phyloP scores from a whole-genome alignment of 441 rosid species.

The Erodium moschatum region DNA sequence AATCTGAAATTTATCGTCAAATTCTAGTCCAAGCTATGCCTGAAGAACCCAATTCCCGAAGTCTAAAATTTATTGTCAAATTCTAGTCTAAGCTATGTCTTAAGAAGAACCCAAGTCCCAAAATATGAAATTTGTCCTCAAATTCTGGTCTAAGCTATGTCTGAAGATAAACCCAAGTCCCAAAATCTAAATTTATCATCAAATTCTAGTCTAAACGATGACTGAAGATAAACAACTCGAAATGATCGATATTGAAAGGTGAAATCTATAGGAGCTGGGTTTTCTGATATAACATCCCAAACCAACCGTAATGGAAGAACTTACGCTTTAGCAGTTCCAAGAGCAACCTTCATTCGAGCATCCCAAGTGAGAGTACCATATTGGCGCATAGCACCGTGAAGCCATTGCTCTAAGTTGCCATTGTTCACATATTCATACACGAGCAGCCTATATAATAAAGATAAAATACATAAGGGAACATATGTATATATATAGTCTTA shows the following conservation, averaged over 20 bases:
- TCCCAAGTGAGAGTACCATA: constrained; percentile 93
- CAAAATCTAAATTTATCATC: no score
- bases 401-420: constrained; percentile 97
- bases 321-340: constrained; percentile 96
- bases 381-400: constrained; percentile 86
- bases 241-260: not conserved
- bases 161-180: no score
- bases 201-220: no score
- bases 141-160: no score
- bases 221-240: not conserved
- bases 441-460: constrained; percentile 46
- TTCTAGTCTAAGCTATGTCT: no score
- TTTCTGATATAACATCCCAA: no score
- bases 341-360: constrained; percentile 77
- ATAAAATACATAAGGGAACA: not conserved
- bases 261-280: not conserved
- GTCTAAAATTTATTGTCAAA: no score
- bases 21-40: no score
- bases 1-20: no score
- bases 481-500: not conserved
- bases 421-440: constrained; percentile 90
- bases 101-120: no score
- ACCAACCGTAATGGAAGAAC: constrained; percentile 14
- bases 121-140: no score
- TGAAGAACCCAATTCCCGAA: no score